Evolutionary conservation across 352 stramenopile species (phyloP), one percentile per base, ranked within the genome.

Genomic region (Globisporangium parvum): DNA sequence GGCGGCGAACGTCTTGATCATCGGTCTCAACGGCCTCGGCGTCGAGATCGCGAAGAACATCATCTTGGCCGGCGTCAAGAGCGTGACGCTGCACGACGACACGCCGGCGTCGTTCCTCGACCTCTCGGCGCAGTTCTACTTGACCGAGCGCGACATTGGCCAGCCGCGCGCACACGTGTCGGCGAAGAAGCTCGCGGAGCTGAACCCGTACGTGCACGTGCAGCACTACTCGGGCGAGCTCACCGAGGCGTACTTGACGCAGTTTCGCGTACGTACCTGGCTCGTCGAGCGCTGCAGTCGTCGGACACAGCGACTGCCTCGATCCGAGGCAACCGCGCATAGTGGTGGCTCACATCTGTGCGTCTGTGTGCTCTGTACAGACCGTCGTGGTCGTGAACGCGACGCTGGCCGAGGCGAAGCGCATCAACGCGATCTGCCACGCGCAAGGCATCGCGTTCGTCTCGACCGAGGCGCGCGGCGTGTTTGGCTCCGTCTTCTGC

Each of bases 31-130:
- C 47, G 96, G 96, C 0, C 76, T 98, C 6, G 96, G 96, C 40
- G 93, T 98, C 12, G 97, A 99, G 72, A 90, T 98, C 33, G 97
- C 96, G 40, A 99, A 99, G 78, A 99, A 99, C 71, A 95, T 98
- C 41, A 98, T 99, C 63, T 73, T 99, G 12, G 96, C 96, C 0
- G 96, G 96, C 39, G 90, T 97, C 26, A 96, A 96, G 68, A 94
- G 76, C 59, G 89, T 99, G 47, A 98, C 91, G 15, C 65, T 99
- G n/a, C 88, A 94, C 46, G 97, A 99, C 78, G 84, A 97, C 33
- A 67, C 78, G 15, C 77, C 80, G 9, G 73, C 87, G 26, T 93
- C 63, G 31, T 85, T 56, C 20, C 81, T 95, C 42, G 94, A 98
- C 73, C 66, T 98, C 26, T 91, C 91, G 8, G 87, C 95, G 17